These are phyloP conservation scores for Zopfochytrium polystomum DNA, from an alignment of 371 early-diverging fungal genomes.

Conservation along the genomic window DNA sequence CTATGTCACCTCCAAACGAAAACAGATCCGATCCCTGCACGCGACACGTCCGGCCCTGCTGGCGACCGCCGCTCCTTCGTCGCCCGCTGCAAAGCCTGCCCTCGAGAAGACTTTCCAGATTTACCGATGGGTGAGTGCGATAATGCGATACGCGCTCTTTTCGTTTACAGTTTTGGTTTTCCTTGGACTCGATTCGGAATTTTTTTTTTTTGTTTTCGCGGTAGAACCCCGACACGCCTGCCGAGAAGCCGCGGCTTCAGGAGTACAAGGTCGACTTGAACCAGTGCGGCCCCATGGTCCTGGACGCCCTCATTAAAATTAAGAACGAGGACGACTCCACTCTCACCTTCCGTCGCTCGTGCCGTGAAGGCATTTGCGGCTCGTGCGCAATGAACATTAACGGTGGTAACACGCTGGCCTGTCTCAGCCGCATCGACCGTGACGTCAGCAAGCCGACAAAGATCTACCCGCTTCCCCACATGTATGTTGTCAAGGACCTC, in stretches of 20 bases:
- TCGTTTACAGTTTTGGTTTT: no score
- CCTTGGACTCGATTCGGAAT: conserved; percentile 5
- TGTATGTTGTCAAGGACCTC: conserved; percentile 54
- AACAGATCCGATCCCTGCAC: conserved; percentile 30
- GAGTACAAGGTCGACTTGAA: conserved; percentile 87
- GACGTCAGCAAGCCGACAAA: conserved; percentile 64
- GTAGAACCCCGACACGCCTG: conserved; percentile 85
- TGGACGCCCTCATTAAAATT: conserved; percentile 92
- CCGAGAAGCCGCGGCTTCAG: conserved; percentile 83
- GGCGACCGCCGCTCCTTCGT: conserved; percentile 29
- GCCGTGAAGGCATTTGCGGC: conserved; percentile 87
- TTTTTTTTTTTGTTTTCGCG: no score
- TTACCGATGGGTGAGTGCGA: conserved; percentile 76
- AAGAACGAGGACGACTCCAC: conserved; percentile 94
- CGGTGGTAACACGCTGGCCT: conserved; percentile 92
- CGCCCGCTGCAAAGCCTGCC: conserved; percentile 47
- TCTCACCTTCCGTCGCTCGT: conserved; percentile 81
- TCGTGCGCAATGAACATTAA: conserved; percentile 97
- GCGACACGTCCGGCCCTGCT: conserved; percentile 21
- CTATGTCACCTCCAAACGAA: no score
- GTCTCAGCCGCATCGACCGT: conserved; percentile 80
- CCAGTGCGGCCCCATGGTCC: conserved; percentile 89
- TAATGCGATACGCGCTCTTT: no score
- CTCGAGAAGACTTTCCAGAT: conserved; percentile 74
- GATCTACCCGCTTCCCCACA: conserved; percentile 96